phyloP scores from a whole-genome alignment of 2,329 filamentous ascomycete species.

The Nothophaeocryptopus gaeumannii region DNA sequence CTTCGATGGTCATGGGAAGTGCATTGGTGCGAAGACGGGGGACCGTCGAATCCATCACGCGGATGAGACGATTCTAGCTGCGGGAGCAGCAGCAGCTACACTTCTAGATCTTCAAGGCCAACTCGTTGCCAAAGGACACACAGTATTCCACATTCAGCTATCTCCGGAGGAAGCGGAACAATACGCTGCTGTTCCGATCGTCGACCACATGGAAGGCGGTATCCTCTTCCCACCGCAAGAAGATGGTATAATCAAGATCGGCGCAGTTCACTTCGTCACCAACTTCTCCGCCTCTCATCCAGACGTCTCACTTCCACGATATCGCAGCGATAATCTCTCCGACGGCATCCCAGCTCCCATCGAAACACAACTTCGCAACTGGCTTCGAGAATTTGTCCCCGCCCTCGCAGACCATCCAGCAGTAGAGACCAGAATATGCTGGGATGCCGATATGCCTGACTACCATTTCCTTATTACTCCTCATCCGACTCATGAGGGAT shows the following conservation, averaged over 20 bases:
- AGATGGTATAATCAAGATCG: constrained; percentile 22
- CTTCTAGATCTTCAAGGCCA: constrained; percentile 40
- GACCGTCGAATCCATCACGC: constrained; percentile 50
- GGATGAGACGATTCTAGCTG: constrained; percentile 54
- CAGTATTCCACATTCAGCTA: constrained; percentile 32
- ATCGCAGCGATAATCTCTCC: constrained; percentile 10
- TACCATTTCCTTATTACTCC: constrained; percentile 15
- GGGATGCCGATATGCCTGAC: constrained; percentile 18
- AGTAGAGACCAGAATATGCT: constrained; percentile 18
- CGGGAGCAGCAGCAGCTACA: constrained; percentile 56
- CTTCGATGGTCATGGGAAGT: constrained; percentile 27
- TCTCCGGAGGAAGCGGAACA: constrained; percentile 29
- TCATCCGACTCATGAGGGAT: constrained; percentile 6
- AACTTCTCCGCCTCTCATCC: constrained; percentile 15
- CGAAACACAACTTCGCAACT: constrained; percentile 9
- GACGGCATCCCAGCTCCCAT: constrained; percentile 15
- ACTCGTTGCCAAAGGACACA: constrained; percentile 24
- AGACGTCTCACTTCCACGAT: constrained; percentile 11
- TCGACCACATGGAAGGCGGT: constrained; percentile 27
- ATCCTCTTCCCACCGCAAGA: constrained; percentile 25
- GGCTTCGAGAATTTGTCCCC: constrained; percentile 8
- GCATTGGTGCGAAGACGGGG: constrained; percentile 48
- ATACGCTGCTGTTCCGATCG: constrained; percentile 26
- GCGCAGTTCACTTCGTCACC: constrained; percentile 22
- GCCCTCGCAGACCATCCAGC: constrained; percentile 13